phyloP scores from a whole-genome alignment of 352 stramenopile genomes.

The Globisporangium ultimum region DNA sequence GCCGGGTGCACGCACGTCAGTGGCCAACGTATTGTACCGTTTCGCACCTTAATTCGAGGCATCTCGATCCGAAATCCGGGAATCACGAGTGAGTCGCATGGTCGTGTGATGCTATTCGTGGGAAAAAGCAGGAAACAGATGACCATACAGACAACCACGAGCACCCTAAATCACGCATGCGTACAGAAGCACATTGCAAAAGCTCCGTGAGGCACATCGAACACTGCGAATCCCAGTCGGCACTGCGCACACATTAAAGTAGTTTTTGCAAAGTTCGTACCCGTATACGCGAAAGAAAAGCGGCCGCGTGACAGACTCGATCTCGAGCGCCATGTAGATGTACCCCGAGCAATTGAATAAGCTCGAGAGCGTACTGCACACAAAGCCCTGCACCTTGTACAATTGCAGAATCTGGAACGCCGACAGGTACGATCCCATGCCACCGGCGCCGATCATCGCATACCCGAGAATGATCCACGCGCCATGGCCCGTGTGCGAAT shows the following conservation, averaged over 20 bases:
- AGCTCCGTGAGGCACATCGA: neutral
- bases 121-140: constrained; percentile 69
- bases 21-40: no score
- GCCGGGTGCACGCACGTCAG: no score
- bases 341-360: constrained; percentile 85
- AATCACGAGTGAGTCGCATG: constrained; percentile 40
- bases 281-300: constrained; percentile 62
- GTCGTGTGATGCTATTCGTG: constrained; percentile 60
- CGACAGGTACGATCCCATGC: constrained; percentile 73
- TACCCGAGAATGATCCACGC: constrained; percentile 66
- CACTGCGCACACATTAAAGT: neutral
- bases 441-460: constrained; percentile 59
- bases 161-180: constrained; percentile 18
- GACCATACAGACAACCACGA: constrained; percentile 40
- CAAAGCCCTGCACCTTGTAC: constrained; percentile 68
- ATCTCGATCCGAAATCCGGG: constrained; percentile 52
- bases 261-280: constrained; percentile 22
- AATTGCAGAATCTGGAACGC: constrained; percentile 81
- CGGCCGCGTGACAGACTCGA: constrained; percentile 39
- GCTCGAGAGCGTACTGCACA: constrained; percentile 79
- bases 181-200: constrained; percentile 4
- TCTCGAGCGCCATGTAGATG: constrained; percentile 78
- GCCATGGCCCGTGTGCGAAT: constrained; percentile 45
- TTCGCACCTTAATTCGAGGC: constrained; percentile 44
- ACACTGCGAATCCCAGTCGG: neutral